Evolutionary conservation across 2,329 filamentous ascomycete genomes (phyloP).

Genomic region (Salinomyces thailandicus): DNA sequence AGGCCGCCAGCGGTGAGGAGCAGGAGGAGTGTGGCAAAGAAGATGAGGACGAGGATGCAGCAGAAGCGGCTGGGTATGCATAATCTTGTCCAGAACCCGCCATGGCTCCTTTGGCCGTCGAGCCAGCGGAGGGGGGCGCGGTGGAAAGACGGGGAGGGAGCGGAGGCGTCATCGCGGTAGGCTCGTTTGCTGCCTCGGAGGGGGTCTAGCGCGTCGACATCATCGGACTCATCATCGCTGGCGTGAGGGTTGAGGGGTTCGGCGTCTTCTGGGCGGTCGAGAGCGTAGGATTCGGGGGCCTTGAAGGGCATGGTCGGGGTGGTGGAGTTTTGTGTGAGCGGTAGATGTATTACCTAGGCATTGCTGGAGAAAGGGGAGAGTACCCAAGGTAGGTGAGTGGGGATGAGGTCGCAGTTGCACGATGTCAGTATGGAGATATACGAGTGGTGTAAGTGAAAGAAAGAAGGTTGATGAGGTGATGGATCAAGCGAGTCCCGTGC

Average conservation of each 20-base stretch:
- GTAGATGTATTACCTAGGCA: too few species aligned
- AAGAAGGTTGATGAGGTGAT: too few species aligned
- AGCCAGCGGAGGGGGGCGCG: slow-evolving; percentile 18
- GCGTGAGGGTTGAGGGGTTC: slow-evolving; percentile 7
- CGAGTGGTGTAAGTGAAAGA: too few species aligned
- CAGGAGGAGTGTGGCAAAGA: slow-evolving; percentile 32
- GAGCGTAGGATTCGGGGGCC: slow-evolving; percentile 21
- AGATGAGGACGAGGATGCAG: slow-evolving; percentile 33
- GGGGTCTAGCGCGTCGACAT: slow-evolving; percentile 38
- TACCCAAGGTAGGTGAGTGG: too few species aligned
- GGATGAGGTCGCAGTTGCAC: too few species aligned
- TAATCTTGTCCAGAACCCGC: slow-evolving; percentile 16
- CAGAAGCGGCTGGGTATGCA: slow-evolving; percentile 32
- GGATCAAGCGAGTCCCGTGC: too few species aligned
- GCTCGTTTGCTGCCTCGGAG: slow-evolving; percentile 31
- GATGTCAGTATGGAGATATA: too few species aligned
- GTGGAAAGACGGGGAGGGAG: slow-evolving; percentile 10
- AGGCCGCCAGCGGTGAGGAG: slow-evolving; percentile 35
- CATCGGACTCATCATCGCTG: slow-evolving; percentile 11
- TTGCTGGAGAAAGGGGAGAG: too few species aligned
- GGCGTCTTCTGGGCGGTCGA: slow-evolving; percentile 15
- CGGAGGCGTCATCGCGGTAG: slow-evolving; percentile 31
- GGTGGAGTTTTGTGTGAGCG: too few species aligned
- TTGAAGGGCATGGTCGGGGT: slow-evolving; percentile 21
- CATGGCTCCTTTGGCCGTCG: slow-evolving; percentile 10